A percentile compares a stretch with the other conserved stretches of the same genome.
Evolutionary conservation across 345 rosid species (phyloP).

Genomic region (Crucihimalaya himalaica): DNA sequence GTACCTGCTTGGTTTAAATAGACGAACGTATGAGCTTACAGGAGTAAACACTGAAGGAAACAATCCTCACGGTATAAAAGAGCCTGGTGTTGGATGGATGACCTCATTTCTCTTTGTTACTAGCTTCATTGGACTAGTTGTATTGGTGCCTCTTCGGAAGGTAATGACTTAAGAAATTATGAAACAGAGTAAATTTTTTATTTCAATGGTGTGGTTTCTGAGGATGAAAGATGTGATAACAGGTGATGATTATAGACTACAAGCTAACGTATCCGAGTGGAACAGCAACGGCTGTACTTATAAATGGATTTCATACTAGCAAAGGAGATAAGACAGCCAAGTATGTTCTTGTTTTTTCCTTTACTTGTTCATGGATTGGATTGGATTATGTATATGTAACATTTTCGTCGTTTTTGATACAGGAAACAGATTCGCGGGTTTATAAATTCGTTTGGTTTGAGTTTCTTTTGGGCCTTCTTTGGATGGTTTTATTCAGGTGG

Average conservation of each 20-base stretch:
- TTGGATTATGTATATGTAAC: not conserved
- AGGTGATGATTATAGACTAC: conserved; percentile 93
- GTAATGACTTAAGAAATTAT: conserved; percentile 32
- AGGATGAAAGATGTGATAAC: conserved; percentile 11
- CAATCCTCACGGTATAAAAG: conserved; percentile 64
- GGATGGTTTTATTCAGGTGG: conserved; percentile 88
- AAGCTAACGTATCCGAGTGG: conserved; percentile 84
- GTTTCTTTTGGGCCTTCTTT: conserved; percentile 85
- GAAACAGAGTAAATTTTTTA: not conserved
- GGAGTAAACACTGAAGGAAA: conserved; percentile 70
- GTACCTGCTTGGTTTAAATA: conserved; percentile 74
- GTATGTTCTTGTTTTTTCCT: conserved; percentile 46
- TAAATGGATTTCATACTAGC: conserved; percentile 84
- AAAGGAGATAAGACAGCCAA: conserved; percentile 71
- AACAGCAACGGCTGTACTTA: conserved; percentile 89
- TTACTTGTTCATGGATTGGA: conserved; percentile 16
- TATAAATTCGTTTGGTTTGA: conserved; percentile 59
- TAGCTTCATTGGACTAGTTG: conserved; percentile 81
- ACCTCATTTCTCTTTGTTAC: conserved; percentile 71
- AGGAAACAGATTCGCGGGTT: conserved; percentile 86
- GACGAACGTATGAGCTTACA: conserved; percentile 65
- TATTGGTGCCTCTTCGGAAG: conserved; percentile 87
- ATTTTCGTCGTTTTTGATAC: not conserved
- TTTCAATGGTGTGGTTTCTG: not conserved
- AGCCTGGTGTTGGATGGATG: conserved; percentile 94